Evolutionary conservation across 169 alveolate species (phyloP), one percentile per base, ranked within the genome.

Genomic region (Cryptosporidium sp.): DNA sequence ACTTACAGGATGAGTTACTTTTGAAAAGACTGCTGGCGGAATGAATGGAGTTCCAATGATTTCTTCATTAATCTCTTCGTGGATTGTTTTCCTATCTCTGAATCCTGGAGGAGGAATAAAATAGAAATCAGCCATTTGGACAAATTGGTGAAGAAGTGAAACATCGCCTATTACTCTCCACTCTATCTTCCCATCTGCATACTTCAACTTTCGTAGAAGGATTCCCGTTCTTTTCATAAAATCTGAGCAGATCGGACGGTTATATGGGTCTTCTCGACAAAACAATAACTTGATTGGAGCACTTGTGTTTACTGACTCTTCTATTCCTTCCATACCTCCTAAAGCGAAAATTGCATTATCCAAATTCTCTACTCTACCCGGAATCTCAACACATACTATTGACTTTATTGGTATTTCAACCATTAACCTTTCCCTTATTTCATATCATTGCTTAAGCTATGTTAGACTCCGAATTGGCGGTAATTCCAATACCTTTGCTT

Each of bases 91-190:
- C 80, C 29, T 80, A 41, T 62, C 75, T 41, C 89, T 59, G 35
- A 62, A 80, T 23, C 68, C 89, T 59, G 31, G 37, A 14, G 89
- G 89, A 12, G 89, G 89, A 62, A 80, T 80, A 52, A 80, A 80
- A 41, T 80, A 80, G 31, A 62, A 80, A 31, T 80, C 89, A 4
- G 89, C 89, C 89, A 80, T 80, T 67, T 80, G 89, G 18, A 59
- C 62, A 29, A 62, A 80, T 26, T 65, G 73, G 55, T 80, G 89
- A 14, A 80, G 2, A 9, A 80, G 18, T 0, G 65, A 37, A 23
- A 80, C 89, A 14, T 62, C 33, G 5, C 89, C 89, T n/a, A 62
- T 37, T 14, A 65, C 80, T 12, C 26, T 80, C 75, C 73, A 62
- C 41, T 80, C 68, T 26, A 41, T 65, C 33, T 16, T 62, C 39